Conservation (phyloP, 768 basidiomycete genomes). For the Pisolithus microcarpus region DNA sequence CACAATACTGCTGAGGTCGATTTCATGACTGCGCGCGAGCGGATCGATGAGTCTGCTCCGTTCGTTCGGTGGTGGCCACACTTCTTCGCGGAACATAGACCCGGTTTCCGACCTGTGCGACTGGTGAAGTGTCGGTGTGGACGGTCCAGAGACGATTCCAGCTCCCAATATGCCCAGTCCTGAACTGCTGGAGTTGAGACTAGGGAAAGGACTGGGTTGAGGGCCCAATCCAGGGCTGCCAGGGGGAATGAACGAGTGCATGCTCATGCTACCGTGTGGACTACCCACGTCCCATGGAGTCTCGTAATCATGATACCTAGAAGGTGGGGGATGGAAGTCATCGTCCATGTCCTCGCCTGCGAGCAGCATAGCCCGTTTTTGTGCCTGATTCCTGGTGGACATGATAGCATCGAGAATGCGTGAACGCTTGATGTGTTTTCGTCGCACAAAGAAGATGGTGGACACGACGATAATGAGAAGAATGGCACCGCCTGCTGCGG, state of each 20-base stretch:
- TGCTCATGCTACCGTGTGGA: not conserved
- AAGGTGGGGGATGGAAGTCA: slow-evolving; percentile 3
- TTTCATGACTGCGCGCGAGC: not conserved
- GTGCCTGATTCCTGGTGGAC: slow-evolving; percentile 14
- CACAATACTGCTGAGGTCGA: slow-evolving; percentile 35
- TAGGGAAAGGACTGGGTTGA: not conserved
- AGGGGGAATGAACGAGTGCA: not conserved
- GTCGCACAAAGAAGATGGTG: slow-evolving; percentile 31
- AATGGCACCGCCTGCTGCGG: slow-evolving; percentile 31
- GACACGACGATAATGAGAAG: slow-evolving; percentile 31
- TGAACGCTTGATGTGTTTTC: slow-evolving; percentile 30
- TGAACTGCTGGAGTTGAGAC: not conserved
- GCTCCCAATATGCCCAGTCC: too few relatives aligned
- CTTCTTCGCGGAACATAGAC: slow-evolving; percentile 41
- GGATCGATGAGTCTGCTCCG: slow-evolving; percentile 18
- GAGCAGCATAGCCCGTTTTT: slow-evolving; percentile 15
- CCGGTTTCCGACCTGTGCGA: slow-evolving; percentile 37
- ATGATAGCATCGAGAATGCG: slow-evolving; percentile 25
- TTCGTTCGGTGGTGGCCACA: slow-evolving; percentile 37
- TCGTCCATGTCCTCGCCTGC: slow-evolving; percentile 21
- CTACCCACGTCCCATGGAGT: slow-evolving; percentile 15
- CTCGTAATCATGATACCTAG: slow-evolving; percentile 14
- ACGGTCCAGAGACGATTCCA: not conserved
- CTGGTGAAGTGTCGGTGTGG: slow-evolving; percentile 24
- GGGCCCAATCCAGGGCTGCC: not conserved